Base-by-base conservation (phyloP, 306 rosid species). In the Cicer pinnatifidum region DNA sequence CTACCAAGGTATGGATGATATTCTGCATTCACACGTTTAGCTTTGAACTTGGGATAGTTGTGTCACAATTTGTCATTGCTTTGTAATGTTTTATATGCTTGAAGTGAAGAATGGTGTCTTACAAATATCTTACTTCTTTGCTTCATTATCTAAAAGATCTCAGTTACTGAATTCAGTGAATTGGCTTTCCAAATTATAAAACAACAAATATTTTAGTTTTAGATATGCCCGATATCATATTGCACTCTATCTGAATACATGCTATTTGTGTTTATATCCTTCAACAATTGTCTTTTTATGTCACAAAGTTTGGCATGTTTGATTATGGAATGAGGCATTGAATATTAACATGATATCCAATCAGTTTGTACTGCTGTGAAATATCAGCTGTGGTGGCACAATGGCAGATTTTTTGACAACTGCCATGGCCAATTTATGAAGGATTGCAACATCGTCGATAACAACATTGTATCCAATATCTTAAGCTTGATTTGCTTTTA, bases 1-100 rank as follows among this genome's bases (percentile, higher is more conserved):
- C 99, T 13, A 94, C 99, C 44, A 91, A 91, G 97, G 99, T 91
- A 80, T 80, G 80, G 62, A 61, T 52, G 59, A 58, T 43, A 12
- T 16, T 74, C 20, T 67, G 19, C 47, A 6, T 58, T 63, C 81
- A 12, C 16, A 33, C 15, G 19, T 54, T 33, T 35, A 54, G 50
- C 72, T 51, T 73, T 69, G 53, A 62, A 5, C 46, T 8, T 33
- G 33, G 28, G 41, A 74, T 69, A 33, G 15, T 10, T 75, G 6
- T 64, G 38, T 23, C 33, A 38, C 50, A 6, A 23, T 19, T 35
- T 44, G 6, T 6, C 50, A 13, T n/a, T 67, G 6, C 1, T 82
- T 38, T 65, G 9, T 52, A 50, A 5, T 61, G 28, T 28, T 53
- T 8, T 60, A 13, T 57, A 41, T 56, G 58, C 48, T 56, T 7